Conservation (phyloP, 192 early-diverging fungal genomes). For the Chytriomyces sp. region DNA sequence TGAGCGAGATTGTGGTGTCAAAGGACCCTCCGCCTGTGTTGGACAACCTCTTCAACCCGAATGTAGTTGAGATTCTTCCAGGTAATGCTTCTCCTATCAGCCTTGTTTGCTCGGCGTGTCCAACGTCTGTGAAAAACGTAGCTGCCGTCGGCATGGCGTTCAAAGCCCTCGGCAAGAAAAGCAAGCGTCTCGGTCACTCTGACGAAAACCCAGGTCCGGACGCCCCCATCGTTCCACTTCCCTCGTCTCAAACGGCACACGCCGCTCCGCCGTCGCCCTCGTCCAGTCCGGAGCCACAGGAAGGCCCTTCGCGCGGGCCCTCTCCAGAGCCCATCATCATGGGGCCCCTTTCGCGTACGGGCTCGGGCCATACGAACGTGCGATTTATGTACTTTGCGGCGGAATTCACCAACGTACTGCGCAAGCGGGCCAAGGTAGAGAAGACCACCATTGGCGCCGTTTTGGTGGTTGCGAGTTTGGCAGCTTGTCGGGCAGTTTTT, state of each 20-base stretch:
- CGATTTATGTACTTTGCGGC: slow-evolving; percentile 33
- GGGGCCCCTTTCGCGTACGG: neutral
- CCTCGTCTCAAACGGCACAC: neutral
- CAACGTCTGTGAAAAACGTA: no score
- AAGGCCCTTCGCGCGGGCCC: neutral
- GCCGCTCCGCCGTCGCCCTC: neutral
- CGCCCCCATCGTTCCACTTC: neutral
- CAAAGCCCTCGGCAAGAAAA: slow-evolving; percentile 5
- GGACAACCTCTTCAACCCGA: slow-evolving; percentile 43
- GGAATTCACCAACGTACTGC: slow-evolving; percentile 28
- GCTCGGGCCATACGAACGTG: slow-evolving; percentile 11
- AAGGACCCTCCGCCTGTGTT: slow-evolving; percentile 32
- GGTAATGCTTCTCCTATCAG: slow-evolving; percentile 21
- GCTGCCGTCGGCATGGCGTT: slow-evolving; percentile 29
- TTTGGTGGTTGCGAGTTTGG: slow-evolving; percentile 43
- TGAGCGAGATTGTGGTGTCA: slow-evolving; percentile 20
- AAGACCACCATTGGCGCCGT: slow-evolving; percentile 44
- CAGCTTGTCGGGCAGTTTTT: slow-evolving; percentile 37
- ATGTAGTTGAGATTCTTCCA: slow-evolving; percentile 37
- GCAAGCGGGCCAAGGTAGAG: slow-evolving; percentile 32
- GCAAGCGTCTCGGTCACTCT: slow-evolving; percentile 7
- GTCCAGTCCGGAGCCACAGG: neutral
- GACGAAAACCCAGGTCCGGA: neutral
- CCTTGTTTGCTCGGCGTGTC: neutral
- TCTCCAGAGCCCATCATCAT: neutral